Base-by-base conservation (phyloP, 495 filamentous ascomycete genomes). In the Evansstolkia leycettana region DNA sequence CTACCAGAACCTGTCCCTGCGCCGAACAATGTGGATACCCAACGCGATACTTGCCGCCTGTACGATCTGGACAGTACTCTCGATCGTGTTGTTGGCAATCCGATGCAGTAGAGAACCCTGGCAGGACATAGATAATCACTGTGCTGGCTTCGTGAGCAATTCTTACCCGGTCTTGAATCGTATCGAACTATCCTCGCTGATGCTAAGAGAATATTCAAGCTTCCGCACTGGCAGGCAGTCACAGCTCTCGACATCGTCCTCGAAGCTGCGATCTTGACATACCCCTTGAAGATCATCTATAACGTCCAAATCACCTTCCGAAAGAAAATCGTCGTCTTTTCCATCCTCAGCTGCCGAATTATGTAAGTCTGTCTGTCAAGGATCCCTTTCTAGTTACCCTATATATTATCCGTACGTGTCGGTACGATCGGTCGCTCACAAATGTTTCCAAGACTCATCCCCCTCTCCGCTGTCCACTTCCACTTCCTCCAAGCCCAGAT, bases 181-280 rank as follows among this genome's bases (percentile, higher is more conserved):
- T 9, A 23, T 9, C 9, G 20, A 23, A 23, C 20, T 23, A 5
- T 23, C n/a, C 20, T 5, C 9, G 1, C 1, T 8, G 31, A 25
- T 7, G 12, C 12, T 37, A 9, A 23, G 8, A 31, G 0, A 17
- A n/a, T 11, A 29, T 23, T 23, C 23, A 7, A 56, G 53, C 38
- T 51, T 14, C 34, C 45, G 7, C 51, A 43, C 13, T 58, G 54
- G 54, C 36, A 47, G 32, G 41, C 41, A 1, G 42, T 53, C 19
- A 49, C 44, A 11, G 43, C 42, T 1, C 17, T 53, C 2, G 54
- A 58, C 17, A 46, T 55, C 12, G 10, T 45, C 4, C 45, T 42
- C 0, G 54, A 58, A 27, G 13, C 42, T 7, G 5, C 46, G 1
- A 45, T 58, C 0, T 23, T 51, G 2, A 2, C 39, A 0, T 55